Evolutionary conservation across 2,329 filamentous ascomycete species (phyloP), one percentile per base, ranked within the genome.

Genomic region (Venturia asperata): DNA sequence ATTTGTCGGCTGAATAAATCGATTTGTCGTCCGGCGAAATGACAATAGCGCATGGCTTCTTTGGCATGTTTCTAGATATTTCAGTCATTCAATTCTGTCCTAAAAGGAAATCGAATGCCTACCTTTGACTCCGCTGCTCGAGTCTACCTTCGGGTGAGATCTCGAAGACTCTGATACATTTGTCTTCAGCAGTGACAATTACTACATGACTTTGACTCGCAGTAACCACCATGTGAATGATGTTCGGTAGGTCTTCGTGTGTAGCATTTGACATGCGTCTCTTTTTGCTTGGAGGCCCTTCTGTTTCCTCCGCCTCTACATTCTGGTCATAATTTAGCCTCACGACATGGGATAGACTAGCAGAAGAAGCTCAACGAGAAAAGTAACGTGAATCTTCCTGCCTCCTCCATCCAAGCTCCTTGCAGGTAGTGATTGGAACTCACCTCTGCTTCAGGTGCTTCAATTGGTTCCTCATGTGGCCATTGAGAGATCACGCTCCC

Each of bases 1-100:
- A 97, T 76, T 99, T 99, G 80, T 99, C 94, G 63, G 87, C 93
- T 67, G 85, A 87, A 66, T 97, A 77, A 68, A 99, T 90, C 10
- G 86, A 89, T 55, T 82, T 81, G 67, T 85, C 82, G 72, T 92
- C 87, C 47, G 84, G 79, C 9, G 88, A 86, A 63, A 97, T 77
- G 63, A 83, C 79, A 66, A 97, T 80, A 43, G 89, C 86, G 73
- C 88, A 93, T 15, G 92, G 91, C 43, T 92, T 87, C 79, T 97
- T 97, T 47, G 92, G 91, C 89, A 97, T 95, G 66, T 78, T 78
- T 75, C 91, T 58, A 5, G 19, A n/a, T 34, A 10, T n/a, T 17
- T 58, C 1, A 58, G 52, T 7, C 3, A 34, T 5, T 58, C 9
- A 93, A 43, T 19, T 58, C 52, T 52, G 13, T 19, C 52, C 52